Evolutionary conservation across 805 yeast species (phyloP), one percentile per base, ranked within the genome.

Genomic region (Suhomyces pyralidae): DNA sequence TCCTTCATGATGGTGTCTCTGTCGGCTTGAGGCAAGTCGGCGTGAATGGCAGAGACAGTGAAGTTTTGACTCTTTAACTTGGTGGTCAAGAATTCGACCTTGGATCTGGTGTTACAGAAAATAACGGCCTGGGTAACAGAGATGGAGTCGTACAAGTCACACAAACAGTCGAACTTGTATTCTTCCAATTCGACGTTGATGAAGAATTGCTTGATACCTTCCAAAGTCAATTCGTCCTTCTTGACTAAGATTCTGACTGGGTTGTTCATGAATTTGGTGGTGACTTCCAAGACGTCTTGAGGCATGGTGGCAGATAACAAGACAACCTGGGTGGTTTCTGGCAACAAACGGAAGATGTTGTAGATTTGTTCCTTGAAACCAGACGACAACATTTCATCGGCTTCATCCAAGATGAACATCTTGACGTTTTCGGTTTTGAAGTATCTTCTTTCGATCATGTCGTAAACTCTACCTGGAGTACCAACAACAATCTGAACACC

Each of bases 101-200:
- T 92, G 63, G 88, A 80, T 73, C 90, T 90, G 61, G 97, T 92
- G 81, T 93, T 93, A 78, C 98, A 94, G 83, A 93, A 93, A 58
- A 93, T 93, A 57, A 93, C 98, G 52, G 97, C 96, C 77, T 93
- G 99, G 52, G 98, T 90, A 62, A 94, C 91, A 22, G 97, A 88
- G 65, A 93, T 79, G 25, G 97, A 89, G 75, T 93, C 98, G 77
- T 94, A 94, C 64, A 93, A 75, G 75, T 93, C 99, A 72, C 94
- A 89, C 65, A 93, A 79, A 58, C 97, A 90, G 71, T 92, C 97
- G 64, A 91, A 89, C 77, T 93, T 93, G 92, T 85, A 92, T 53
- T 86, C 91, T 79, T 93, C 99, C 76, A 86, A 80, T 71, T 90
- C 97, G 52, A 91, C 96, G 65, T 91, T 88, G 62, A 93, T 83